Base-by-base conservation (phyloP, 2,329 filamentous ascomycete species). In the Cladophialophora exuberans region DNA sequence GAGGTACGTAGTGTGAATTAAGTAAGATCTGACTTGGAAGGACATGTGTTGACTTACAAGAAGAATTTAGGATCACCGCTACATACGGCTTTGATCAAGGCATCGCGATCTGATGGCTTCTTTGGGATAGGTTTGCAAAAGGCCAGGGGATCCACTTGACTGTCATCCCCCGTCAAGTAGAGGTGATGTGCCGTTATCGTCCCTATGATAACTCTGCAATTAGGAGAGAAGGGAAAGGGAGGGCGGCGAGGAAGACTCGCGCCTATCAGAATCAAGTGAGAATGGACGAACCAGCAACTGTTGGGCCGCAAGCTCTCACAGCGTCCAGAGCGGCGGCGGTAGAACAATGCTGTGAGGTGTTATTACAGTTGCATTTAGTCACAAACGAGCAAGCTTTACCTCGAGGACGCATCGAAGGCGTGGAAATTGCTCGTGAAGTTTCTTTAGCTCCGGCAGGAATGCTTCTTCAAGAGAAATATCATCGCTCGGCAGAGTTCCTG, bases 101-200 rank as follows among this genome's bases (percentile, higher is more conserved):
- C 88, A 47, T 86, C 82, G 4, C 90, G 82, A 66, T 92, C 86
- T 13, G 79, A 81, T 0, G 89, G 85, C 30, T 83, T 85, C 76
- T 89, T 89, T 46, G 87, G 83, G 26, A 88, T 83, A 4, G 86
- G 86, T 69, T 89, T 89, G 76, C 86, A 89, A 76, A 92, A 95
- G 67, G 86, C 83, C 82, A 93, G 85, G 67, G 91, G 81, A 65
- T 88, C 82, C 49, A 77, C 77, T 17, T 84, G 83, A 77, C 86
- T 87, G 64, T 91, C 85, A 65, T 94, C 87, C 13, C 89, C 84
- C 10, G 87, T 90, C 26, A 97, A 79, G 63, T 83, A 90, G 18
- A 96, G 78, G 67, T 96, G 91, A 67, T 96, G 91, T 2, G 90
- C 89, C 0, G 91, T 96, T 62, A 96, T 90, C 7, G 89, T 93